Evolutionary conservation across 83 land plant genomes (phyloP).

Genomic region (Picea engelmannii): DNA sequence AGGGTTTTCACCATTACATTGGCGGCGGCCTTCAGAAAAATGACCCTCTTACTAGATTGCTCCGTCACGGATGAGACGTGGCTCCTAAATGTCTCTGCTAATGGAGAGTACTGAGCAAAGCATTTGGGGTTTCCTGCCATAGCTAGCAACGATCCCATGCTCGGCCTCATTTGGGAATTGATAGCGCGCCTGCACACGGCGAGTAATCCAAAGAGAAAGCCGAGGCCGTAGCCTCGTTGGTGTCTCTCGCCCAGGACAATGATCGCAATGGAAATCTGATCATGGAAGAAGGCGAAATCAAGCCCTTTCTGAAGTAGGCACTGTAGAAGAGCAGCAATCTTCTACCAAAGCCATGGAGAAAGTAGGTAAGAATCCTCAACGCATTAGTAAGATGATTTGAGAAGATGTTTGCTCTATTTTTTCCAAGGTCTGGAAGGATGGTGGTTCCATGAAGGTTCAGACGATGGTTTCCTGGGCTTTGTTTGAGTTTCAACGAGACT

Average conservation of each 20-base stretch:
- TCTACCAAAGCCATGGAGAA: conserved; percentile 71
- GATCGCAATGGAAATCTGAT: conserved; percentile 70
- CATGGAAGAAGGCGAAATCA: conserved; percentile 78
- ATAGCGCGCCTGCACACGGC: conserved; percentile 37
- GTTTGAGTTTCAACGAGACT: too few species aligned
- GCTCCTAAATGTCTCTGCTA: conserved; percentile 73
- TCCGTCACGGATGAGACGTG: conserved; percentile 81
- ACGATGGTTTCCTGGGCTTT: conserved; percentile 63
- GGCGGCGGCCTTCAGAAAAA: conserved; percentile 59
- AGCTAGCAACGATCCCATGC: conserved; percentile 76
- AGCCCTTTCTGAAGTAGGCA: conserved; percentile 43
- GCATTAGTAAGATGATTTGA: conserved; percentile 45
- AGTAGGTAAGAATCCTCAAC: conserved; percentile 60
- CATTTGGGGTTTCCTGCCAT: conserved; percentile 72
- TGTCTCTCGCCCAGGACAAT: conserved; percentile 61
- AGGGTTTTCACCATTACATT: conserved; percentile 74
- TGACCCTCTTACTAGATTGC: conserved; percentile 50
- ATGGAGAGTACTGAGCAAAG: not conserved
- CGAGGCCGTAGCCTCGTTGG: conserved; percentile 59
- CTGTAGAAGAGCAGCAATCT: conserved; percentile 51
- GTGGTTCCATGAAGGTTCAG: conserved; percentile 70
- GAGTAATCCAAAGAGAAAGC: conserved; percentile 35
- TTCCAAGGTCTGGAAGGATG: conserved; percentile 62
- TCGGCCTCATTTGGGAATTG: conserved; percentile 74
- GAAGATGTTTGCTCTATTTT: conserved; percentile 58